A percentile compares a stretch with the other conserved stretches of the same genome.
Evolutionary conservation across 208 protist species (phyloP).

Genomic region (Strigomonas culicis): DNA sequence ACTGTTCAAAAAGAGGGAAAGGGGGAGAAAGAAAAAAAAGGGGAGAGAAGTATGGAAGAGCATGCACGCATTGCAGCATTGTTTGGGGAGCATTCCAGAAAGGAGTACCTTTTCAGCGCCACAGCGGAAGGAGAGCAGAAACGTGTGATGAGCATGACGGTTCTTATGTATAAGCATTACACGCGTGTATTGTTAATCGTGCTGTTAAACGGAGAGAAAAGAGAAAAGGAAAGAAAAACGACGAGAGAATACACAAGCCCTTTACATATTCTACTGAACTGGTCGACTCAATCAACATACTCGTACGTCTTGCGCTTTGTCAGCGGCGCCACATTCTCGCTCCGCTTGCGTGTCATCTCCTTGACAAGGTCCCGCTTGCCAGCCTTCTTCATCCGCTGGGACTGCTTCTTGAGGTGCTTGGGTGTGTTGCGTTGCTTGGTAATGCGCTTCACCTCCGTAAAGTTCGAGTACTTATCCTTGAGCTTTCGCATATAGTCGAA

Average conservation of each 20-base stretch:
- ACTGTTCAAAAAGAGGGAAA: constrained; percentile 17
- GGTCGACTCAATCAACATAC: constrained; percentile 56
- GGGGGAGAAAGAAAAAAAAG: not conserved
- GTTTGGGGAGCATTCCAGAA: not conserved
- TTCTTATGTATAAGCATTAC: too few species aligned
- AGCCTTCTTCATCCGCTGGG: constrained; percentile 63
- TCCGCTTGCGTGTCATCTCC: constrained; percentile 79
- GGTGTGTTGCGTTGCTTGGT: constrained; percentile 86
- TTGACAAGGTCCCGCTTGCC: constrained; percentile 83
- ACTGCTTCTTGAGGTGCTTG: constrained; percentile 67
- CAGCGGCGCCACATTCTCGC: constrained; percentile 75
- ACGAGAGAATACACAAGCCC: constrained; percentile 8
- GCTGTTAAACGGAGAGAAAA: constrained; percentile 17
- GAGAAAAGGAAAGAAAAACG: constrained; percentile 17
- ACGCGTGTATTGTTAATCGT: not conserved
- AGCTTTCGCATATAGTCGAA: constrained; percentile 93
- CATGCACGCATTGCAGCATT: not conserved
- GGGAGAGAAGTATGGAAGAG: not conserved
- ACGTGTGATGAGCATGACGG: not conserved
- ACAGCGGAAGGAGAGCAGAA: not conserved
- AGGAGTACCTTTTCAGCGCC: constrained; percentile 1
- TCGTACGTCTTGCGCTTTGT: constrained; percentile 87
- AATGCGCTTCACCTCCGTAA: constrained; percentile 87
- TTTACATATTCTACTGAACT: not conserved
- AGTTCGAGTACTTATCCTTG: constrained; percentile 84